These are phyloP conservation scores for Fusarium cyanostomum DNA, from an alignment of 2,329 filamentous ascomycete genomes.

Conservation along the genomic window DNA sequence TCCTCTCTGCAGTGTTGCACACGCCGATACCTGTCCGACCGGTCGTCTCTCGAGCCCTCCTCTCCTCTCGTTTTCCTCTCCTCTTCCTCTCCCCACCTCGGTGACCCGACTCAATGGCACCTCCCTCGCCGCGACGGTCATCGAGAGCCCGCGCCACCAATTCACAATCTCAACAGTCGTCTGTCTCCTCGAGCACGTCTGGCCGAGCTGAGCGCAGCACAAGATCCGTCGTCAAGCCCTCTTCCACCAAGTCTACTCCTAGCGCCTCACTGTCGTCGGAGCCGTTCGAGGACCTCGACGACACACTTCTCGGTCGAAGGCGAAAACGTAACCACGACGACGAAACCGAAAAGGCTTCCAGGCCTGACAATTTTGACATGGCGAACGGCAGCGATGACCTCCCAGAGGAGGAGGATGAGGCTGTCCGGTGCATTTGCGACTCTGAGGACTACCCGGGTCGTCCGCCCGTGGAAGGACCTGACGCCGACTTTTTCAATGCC, in stretches of 20 bases:
- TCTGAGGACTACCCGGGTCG: slow-evolving; percentile 94
- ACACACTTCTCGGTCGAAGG: slow-evolving; percentile 77
- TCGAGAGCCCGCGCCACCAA: slow-evolving; percentile 87
- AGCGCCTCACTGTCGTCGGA: slow-evolving; percentile 78
- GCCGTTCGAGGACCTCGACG: slow-evolving; percentile 72
- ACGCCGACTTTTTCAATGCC: slow-evolving; percentile 66
- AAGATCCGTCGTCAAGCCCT: slow-evolving; percentile 75
- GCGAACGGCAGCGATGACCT: slow-evolving; percentile 73
- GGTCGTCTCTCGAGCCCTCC: background rate
- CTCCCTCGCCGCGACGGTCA: slow-evolving; percentile 81
- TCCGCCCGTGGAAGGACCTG: slow-evolving; percentile 69
- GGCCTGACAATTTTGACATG: slow-evolving; percentile 60
- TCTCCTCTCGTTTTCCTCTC: slow-evolving; percentile 15
- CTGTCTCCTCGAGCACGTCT: slow-evolving; percentile 81
- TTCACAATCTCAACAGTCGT: slow-evolving; percentile 79
- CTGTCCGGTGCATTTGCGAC: slow-evolving; percentile 94
- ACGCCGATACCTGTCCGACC: slow-evolving; percentile 2
- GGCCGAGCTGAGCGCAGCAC: slow-evolving; percentile 79
- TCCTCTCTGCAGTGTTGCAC: slow-evolving; percentile 6
- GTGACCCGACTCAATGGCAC: slow-evolving; percentile 61
- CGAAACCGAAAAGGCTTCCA: slow-evolving; percentile 59
- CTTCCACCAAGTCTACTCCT: slow-evolving; percentile 80
- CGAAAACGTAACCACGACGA: slow-evolving; percentile 79
- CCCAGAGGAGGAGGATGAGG: slow-evolving; percentile 85
- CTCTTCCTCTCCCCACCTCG: slow-evolving; percentile 45